Base-by-base conservation (phyloP, 2,329 filamentous ascomycete genomes). In the Xylariaceae sp. region DNA sequence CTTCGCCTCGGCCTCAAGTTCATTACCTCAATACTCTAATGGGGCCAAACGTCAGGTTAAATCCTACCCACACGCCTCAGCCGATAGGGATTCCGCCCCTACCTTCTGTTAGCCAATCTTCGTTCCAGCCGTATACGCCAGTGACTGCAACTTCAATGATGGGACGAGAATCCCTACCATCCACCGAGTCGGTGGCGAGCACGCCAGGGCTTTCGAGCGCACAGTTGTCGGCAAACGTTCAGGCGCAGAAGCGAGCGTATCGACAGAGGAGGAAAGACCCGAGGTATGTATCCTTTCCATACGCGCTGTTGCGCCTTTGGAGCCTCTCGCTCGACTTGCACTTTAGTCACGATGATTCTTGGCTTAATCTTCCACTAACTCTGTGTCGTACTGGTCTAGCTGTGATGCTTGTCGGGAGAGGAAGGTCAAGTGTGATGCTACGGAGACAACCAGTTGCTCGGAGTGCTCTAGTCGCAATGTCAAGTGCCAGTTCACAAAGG, bases 401-500 rank as follows among this genome's bases (percentile, higher is more conserved):
- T 99, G 94, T 72, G 94, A 99, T 77, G 94, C 94, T 44, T 99
- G 94, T 71, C 84, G 94, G 55, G 94, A 99, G 66, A 77, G 86
- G 60, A 89, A 89, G 73, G 86, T 89, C 68, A 89, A 89, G 81
- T 99, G 94, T 72, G 94, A 99, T 77, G 94, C 94, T 26, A 97
- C 94, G 13, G 94, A 97, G 70, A 96, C 91, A 15, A 87, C 90
- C 9, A 96, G 93, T 73, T 99, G 94, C 72, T 97, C 94, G 1
- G 94, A 99, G 74, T 99, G 94, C 75, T 94, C 91, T 4, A 97
- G 92, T 71, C 87, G 94, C 61, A 95, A 93, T 69, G 93, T 97
- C 61, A 96, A 95, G 72, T 99, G 94, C 70, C 93, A 97, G 69
- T 99, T 99, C 70, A 99, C 94, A 43, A 99, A 99, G 75, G 94